These are phyloP conservation scores for Eustoma russellianum DNA, from an alignment of 257 asterid species.

Conservation along the genomic window DNA sequence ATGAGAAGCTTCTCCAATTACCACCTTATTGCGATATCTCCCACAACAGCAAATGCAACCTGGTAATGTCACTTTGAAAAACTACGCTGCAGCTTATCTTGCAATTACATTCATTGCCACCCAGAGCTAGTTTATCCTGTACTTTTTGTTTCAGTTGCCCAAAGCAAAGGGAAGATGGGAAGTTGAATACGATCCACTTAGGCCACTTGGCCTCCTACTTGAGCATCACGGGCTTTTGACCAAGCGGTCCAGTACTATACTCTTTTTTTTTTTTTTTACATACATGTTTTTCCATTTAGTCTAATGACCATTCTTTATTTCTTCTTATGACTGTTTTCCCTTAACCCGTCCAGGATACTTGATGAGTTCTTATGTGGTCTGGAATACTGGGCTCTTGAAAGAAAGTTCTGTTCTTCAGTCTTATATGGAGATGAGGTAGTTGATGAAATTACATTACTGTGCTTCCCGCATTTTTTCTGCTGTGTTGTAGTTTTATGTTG, in stretches of 20 bases:
- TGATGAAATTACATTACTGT: not conserved
- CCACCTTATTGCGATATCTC: constrained; percentile 22
- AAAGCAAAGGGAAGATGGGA: constrained; percentile 21
- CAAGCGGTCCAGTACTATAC: constrained; percentile 34
- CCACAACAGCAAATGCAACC: constrained; percentile 15
- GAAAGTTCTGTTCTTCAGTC: constrained; percentile 63
- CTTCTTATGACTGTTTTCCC: constrained; percentile 2
- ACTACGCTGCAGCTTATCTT: constrained; percentile 2
- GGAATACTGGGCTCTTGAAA: constrained; percentile 90
- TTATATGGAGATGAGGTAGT: constrained; percentile 48
- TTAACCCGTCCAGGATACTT: constrained; percentile 35
- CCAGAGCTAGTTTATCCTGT: constrained; percentile 8
- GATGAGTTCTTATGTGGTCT: constrained; percentile 65
- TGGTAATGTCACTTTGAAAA: constrained; percentile 25
- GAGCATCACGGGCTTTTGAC: constrained; percentile 57
- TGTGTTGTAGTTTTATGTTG: no score
- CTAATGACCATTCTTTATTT: not conserved
- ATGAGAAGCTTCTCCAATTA: constrained; percentile 53
- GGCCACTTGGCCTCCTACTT: constrained; percentile 57
- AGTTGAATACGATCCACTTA: constrained; percentile 43
- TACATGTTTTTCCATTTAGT: constrained; percentile 3
- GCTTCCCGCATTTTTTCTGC: not conserved
- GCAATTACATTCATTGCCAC: constrained; percentile 4
- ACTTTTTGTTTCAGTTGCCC: constrained; percentile 25
- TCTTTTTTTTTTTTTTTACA: constrained; percentile 2